Evolutionary conservation across 495 filamentous ascomycete species (phyloP), one percentile per base, ranked within the genome.

Genomic region (Xylaria acuta): DNA sequence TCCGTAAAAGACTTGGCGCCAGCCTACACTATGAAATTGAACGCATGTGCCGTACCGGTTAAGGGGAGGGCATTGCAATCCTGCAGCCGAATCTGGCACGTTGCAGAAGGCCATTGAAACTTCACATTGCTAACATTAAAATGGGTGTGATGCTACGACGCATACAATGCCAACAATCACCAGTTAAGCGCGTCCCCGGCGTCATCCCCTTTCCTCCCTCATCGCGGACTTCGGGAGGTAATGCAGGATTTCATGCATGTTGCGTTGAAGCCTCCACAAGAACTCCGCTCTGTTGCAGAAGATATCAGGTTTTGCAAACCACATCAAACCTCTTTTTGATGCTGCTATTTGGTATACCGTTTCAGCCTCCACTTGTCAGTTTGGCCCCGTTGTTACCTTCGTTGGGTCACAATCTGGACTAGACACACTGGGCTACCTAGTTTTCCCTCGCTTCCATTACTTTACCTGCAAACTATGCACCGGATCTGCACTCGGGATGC

Each of bases 171-270:
- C 43, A 45, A 9, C 67, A 71, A 71, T 70, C 67, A 72, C 49
- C 69, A 54, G 16, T 16, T 30, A 20, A 51, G 64, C 25, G 25
- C 20, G 64, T 6, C 27, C 36, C 14, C 22, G 36, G 64, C 47
- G 9, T 51, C 3, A 7, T 67, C n/a, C n/a, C 14, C 14, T 30
- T 34, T 41, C 4, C 22, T 38, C n/a, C 30, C 30, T 43, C n/a
- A 67, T 25, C 34, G 22, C 47, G 22, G 43, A 54, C 65, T 30
- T 67, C 30, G 65, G 16, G 6, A 36, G 22, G 20, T 49, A n/a
- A 77, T 78, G 76, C 73, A 78, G 75, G 70, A 78, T 78, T 78
- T 78, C 73, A 75, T 78, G 76, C 76, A 76, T 78, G 70, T 38
- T 72, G 71, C 67, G 53, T 64, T 62, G 51, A 32, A 47, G 60